Evolutionary conservation across 2,329 filamentous ascomycete genomes (phyloP).

Genomic region (Colletotrichum echinochloae): DNA sequence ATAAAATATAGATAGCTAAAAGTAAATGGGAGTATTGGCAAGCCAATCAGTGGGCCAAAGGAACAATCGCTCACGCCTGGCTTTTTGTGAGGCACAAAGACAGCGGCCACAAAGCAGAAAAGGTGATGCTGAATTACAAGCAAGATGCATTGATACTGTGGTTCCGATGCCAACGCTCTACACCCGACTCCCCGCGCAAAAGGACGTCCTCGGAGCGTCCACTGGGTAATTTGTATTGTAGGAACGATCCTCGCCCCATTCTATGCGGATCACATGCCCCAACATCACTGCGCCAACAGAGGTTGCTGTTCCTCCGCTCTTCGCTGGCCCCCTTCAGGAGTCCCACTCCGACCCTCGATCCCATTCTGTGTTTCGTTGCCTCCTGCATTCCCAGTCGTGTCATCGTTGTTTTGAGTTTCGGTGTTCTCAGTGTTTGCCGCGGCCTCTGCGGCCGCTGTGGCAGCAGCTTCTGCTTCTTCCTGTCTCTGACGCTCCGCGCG

Average conservation of each 20-base stretch:
- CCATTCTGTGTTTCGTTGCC: conserved; percentile 8
- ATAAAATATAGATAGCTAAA: not conserved
- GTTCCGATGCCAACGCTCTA: conserved; percentile 28
- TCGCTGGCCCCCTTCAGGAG: conserved; percentile 24
- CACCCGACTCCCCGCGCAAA: conserved; percentile 35
- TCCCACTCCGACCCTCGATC: conserved; percentile 2
- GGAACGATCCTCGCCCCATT: conserved; percentile 12
- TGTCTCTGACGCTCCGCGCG: conserved; percentile 58
- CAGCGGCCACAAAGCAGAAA: not conserved
- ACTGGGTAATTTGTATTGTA: conserved; percentile 31
- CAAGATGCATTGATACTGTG: conserved; percentile 21
- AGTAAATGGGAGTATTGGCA: too few relatives aligned
- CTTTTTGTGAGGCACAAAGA: not conserved
- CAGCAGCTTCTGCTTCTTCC: conserved; percentile 57
- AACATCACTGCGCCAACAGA: conserved; percentile 20
- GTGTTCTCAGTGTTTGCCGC: conserved; percentile 40
- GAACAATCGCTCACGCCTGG: not conserved
- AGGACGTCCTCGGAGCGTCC: conserved; percentile 24
- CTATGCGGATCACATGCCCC: not conserved
- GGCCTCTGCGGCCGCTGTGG: conserved; percentile 50
- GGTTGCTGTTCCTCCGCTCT: conserved; percentile 32
- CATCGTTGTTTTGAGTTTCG: conserved; percentile 23
- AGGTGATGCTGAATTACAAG: conserved; percentile 10
- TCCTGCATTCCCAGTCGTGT: conserved; percentile 11
- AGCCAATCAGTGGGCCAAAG: not conserved